phyloP scores from a whole-genome alignment of 306 rosid species.

The Hylodesmum podocarpum region DNA sequence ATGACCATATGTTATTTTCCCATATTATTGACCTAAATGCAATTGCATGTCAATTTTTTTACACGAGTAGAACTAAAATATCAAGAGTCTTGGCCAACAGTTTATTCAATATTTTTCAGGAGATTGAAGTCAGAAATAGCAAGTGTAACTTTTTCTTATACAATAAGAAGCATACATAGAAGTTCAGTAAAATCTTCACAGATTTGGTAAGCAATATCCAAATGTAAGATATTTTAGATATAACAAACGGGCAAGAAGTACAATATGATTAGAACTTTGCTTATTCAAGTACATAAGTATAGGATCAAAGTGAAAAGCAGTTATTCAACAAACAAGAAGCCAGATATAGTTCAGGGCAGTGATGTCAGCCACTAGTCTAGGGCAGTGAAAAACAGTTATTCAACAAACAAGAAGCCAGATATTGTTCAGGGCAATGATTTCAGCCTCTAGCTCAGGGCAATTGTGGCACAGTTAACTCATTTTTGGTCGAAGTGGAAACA shows the following conservation, averaged over 20 bases:
- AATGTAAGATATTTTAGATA: not conserved
- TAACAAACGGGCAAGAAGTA: not conserved
- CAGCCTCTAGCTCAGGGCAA: not conserved
- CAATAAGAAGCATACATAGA: not conserved
- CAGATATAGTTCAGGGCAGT: not conserved
- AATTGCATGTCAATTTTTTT: not conserved
- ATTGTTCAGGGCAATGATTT: not conserved
- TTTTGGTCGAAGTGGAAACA: not conserved
- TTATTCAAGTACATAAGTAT: too few relatives aligned
- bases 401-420: not conserved
- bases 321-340: not conserved
- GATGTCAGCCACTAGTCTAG: not conserved
- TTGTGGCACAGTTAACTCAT: not conserved
- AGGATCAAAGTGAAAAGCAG: not conserved
- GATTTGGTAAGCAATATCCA: not conserved
- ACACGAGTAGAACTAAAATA: not conserved
- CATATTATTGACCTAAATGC: not conserved
- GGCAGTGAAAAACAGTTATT: not conserved
- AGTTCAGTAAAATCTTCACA: not conserved
- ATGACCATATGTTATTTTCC: not conserved
- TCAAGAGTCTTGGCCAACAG: not conserved
- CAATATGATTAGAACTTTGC: not conserved
- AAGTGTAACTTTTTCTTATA: not conserved
- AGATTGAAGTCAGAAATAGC: not conserved
- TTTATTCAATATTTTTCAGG: not conserved